Percentiles rank a stretch among this genome's conserved stretches.
These are phyloP conservation scores for Pseudocercospora crystallina DNA, from an alignment of 2,329 filamentous ascomycete species.

Conservation along the genomic window DNA sequence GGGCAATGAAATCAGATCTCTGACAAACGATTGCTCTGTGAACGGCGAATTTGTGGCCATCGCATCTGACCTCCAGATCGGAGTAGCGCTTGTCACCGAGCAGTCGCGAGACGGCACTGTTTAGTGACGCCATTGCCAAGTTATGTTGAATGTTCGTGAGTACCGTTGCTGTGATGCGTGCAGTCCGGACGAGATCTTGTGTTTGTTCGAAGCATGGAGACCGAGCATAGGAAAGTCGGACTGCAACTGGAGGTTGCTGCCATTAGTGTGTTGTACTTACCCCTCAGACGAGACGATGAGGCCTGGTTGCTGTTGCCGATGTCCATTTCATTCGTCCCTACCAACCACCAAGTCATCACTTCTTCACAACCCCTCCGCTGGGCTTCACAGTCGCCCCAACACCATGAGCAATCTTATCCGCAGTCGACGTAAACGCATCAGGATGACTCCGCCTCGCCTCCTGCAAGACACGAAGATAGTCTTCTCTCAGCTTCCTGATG, in stretches of 20 bases:
- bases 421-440: slow-evolving; percentile 34
- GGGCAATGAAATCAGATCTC: slow-evolving; percentile 12
- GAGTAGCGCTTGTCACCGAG: slow-evolving; percentile 7
- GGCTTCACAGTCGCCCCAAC: not conserved
- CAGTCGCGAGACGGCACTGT: too few relatives aligned
- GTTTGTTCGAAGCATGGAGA: too few relatives aligned
- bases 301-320: slow-evolving; percentile 1
- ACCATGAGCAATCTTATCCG: slow-evolving; percentile 14
- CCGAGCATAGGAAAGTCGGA: too few relatives aligned
- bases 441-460: slow-evolving; percentile 38
- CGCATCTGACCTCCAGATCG: slow-evolving; percentile 21
- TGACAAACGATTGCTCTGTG: slow-evolving; percentile 19
- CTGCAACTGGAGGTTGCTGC: too few relatives aligned
- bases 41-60: slow-evolving; percentile 8
- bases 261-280: too few relatives aligned
- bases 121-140: too few relatives aligned
- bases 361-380: not conserved
- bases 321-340: not conserved
- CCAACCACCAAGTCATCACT: not conserved
- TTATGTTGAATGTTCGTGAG: too few relatives aligned
- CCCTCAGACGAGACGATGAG: too few relatives aligned
- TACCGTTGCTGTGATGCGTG: too few relatives aligned
- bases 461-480: slow-evolving; percentile 33
- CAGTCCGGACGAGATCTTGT: too few relatives aligned
- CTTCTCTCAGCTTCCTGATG: slow-evolving; percentile 36